These are phyloP conservation scores for Bipolaris sorokiniana DNA, from an alignment of 2,329 filamentous ascomycete genomes.

Conservation along the genomic window DNA sequence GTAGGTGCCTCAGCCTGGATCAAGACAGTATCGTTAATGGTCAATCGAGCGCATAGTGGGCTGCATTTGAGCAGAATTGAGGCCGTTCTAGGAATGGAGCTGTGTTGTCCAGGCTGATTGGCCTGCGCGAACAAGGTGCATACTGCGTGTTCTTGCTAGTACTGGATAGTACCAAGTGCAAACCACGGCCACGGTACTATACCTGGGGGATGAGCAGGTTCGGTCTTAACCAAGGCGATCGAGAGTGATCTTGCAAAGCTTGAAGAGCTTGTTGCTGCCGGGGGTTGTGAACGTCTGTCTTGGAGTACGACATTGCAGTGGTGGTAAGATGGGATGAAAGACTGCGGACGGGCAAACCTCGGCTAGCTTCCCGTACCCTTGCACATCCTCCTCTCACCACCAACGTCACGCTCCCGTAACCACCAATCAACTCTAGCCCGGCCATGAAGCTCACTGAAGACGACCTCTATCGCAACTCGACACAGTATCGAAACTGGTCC, in stretches of 20 bases:
- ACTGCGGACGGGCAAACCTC: conserved; percentile 10
- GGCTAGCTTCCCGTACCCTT: conserved; percentile 20
- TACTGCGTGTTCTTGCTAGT: conserved; percentile 5
- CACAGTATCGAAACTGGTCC: conserved; percentile 91
- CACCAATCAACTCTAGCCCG: conserved; percentile 9
- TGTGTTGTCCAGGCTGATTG: conserved; percentile 3
- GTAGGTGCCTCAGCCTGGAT: neutral
- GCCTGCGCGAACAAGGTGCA: conserved; percentile 5
- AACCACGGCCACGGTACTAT: conserved; percentile 4
- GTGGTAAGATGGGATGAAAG: neutral
- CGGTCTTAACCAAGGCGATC: neutral
- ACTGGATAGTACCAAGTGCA: neutral
- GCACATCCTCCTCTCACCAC: conserved; percentile 7
- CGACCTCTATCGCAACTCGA: conserved; percentile 85
- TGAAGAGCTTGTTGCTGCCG: neutral
- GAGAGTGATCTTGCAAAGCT: neutral
- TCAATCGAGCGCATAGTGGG: neutral
- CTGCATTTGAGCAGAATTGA: conserved; percentile 14
- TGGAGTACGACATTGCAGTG: neutral
- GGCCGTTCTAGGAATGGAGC: conserved; percentile 12
- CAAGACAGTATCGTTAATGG: neutral
- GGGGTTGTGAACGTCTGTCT: neutral
- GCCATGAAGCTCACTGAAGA: conserved; percentile 75
- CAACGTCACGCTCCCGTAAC: conserved; percentile 13
- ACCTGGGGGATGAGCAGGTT: conserved; percentile 4